Conservation (phyloP, 108 stramenopile species). For the Epipyxis sp. region DNA sequence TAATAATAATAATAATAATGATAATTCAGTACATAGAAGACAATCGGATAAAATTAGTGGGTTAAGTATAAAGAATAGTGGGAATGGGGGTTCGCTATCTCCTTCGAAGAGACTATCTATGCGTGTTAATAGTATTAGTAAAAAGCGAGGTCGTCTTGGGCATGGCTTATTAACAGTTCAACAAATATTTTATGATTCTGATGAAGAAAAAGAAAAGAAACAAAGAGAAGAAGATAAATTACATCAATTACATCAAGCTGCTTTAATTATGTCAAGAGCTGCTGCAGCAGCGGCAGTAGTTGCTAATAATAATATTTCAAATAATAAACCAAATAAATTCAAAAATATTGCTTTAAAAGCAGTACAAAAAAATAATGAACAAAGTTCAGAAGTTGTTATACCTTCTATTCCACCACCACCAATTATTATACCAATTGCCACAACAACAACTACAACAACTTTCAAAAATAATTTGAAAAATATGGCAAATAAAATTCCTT, state of each 20-base stretch:
- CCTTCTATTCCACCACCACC: too few species aligned
- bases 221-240: neutral
- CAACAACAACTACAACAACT: too few species aligned
- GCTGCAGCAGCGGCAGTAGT: too few species aligned
- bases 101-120: too few species aligned
- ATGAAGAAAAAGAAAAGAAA: neutral
- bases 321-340: neutral
- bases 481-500: too few species aligned
- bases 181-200: neutral
- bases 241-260: neutral
- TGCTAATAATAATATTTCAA: neutral
- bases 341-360: neutral
- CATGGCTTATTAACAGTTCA: neutral
- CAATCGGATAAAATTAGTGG: neutral
- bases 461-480: too few species aligned
- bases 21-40: neutral
- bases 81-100: too few species aligned
- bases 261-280: too few species aligned
- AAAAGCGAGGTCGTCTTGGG: too few species aligned
- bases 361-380: neutral
- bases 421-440: too few species aligned
- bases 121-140: too few species aligned
- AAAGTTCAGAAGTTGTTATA: neutral
- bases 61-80: neutral
- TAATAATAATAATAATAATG: neutral